Percentiles rank a stretch among this genome's conserved stretches.
These are phyloP conservation scores for Microbotryum scabiosae DNA, from an alignment of 1,284 basidiomycete genomes.

Conservation along the genomic window DNA sequence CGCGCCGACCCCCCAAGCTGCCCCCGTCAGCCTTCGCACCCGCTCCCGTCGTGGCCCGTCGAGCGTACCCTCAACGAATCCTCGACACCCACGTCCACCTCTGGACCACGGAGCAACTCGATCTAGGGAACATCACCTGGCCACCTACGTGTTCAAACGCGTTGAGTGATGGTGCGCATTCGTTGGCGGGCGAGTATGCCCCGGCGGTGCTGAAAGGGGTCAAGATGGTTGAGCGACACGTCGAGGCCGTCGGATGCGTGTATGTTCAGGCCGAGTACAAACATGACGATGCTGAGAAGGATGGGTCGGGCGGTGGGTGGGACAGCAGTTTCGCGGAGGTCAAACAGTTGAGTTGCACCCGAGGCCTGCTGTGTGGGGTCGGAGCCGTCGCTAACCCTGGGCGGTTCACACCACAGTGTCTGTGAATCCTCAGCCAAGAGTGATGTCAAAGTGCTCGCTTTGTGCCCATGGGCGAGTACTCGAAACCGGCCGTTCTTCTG, in stretches of 20 bases:
- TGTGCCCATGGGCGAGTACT: slow-evolving; percentile 21
- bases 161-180: no score
- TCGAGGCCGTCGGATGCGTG: slow-evolving; percentile 2
- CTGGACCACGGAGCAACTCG: slow-evolving; percentile 10
- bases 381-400: background rate
- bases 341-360: slow-evolving; percentile 10
- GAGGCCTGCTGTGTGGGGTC: background rate
- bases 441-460: slow-evolving; percentile 3
- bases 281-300: slow-evolving; percentile 14
- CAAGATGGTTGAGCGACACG: slow-evolving; percentile 1
- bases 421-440: slow-evolving; percentile 2
- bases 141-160: background rate
- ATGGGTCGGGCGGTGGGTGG: slow-evolving; percentile 23
- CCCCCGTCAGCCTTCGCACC: slow-evolving; percentile 9
- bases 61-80: slow-evolving; percentile 1
- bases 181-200: no score
- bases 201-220: background rate
- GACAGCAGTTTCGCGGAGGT: slow-evolving; percentile 18
- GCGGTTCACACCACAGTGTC: slow-evolving; percentile 2
- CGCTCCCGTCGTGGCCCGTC: background rate
- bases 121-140: slow-evolving; percentile 9
- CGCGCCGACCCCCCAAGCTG: slow-evolving; percentile 19
- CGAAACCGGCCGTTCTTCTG: background rate
- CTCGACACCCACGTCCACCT: slow-evolving; percentile 28
- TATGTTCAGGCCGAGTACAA: slow-evolving; percentile 19